These are phyloP conservation scores for Galerina sulciceps DNA, from an alignment of 768 basidiomycete genomes.

Conservation along the genomic window DNA sequence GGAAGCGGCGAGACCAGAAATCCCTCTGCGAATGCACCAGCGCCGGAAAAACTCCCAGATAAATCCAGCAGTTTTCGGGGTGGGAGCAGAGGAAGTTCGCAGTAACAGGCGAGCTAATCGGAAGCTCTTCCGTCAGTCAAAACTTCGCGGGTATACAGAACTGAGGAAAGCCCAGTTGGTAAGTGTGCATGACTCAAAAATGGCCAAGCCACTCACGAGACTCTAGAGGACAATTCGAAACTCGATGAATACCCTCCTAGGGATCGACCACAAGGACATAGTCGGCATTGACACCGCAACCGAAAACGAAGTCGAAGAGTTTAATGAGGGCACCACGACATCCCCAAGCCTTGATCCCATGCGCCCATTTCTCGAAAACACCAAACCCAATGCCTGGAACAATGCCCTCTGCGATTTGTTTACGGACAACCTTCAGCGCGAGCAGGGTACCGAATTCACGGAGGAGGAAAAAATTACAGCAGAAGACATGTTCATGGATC, in stretches of 20 bases:
- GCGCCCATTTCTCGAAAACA: neutral
- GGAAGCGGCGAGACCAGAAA: no score
- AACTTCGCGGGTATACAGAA: no score
- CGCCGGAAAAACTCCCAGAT: no score
- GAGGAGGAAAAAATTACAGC: neutral
- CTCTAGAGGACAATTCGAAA: neutral
- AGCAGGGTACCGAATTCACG: neutral
- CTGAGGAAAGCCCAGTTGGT: no score
- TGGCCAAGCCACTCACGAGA: neutral
- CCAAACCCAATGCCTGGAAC: neutral
- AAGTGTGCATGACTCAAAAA: no score
- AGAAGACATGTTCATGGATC: neutral
- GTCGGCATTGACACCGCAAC: neutral
- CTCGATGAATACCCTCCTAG: neutral
- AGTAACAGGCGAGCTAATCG: no score
- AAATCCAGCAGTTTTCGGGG: no score
- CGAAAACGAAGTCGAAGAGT: neutral
- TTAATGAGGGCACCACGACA: neutral
- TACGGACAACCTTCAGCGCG: neutral
- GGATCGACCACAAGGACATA: neutral
- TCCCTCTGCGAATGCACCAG: no score
- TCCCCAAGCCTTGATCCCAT: neutral
- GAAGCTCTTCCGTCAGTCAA: no score
- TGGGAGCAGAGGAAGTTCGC: no score
- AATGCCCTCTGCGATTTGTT: neutral